phyloP scores from a whole-genome alignment of 345 rosid species.

The Hevea brasiliensis region DNA sequence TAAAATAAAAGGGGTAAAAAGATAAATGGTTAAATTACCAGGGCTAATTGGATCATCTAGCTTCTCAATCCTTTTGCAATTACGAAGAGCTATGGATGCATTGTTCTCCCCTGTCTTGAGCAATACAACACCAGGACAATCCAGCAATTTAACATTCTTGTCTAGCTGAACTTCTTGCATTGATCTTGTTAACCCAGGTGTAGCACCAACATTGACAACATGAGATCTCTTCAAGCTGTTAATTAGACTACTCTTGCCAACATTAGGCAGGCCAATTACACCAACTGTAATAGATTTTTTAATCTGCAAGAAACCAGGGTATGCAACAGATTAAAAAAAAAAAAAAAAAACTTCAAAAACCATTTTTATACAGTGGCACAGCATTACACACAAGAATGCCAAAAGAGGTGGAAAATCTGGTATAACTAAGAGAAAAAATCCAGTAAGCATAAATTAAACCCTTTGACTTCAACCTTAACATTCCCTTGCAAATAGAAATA shows the following conservation, averaged over 20 bases:
- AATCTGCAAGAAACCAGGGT: conserved; percentile 51
- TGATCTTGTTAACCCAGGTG: conserved; percentile 91
- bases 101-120: conserved; percentile 69
- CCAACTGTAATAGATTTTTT: conserved; percentile 93
- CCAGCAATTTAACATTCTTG: conserved; percentile 84
- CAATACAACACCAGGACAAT: conserved; percentile 99
- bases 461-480: not conserved
- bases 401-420: not conserved
- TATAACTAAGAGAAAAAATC: not conserved
- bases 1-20: not conserved
- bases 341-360: not conserved
- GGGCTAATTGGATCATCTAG: conserved; percentile 91
- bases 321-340: not conserved
- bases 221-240: conserved; percentile 95
- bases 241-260: conserved; percentile 97
- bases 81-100: conserved; percentile 76
- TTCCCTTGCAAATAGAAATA: not conserved
- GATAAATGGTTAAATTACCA: conserved; percentile 45
- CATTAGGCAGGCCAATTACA: conserved; percentile 90
- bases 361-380: not conserved
- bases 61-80: conserved; percentile 96
- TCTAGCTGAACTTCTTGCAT: conserved; percentile 96
- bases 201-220: conserved; percentile 90
- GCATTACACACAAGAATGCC: not conserved
- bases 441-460: not conserved